phyloP scores from a whole-genome alignment of 768 basidiomycete genomes.

The Amyloporia xantha region DNA sequence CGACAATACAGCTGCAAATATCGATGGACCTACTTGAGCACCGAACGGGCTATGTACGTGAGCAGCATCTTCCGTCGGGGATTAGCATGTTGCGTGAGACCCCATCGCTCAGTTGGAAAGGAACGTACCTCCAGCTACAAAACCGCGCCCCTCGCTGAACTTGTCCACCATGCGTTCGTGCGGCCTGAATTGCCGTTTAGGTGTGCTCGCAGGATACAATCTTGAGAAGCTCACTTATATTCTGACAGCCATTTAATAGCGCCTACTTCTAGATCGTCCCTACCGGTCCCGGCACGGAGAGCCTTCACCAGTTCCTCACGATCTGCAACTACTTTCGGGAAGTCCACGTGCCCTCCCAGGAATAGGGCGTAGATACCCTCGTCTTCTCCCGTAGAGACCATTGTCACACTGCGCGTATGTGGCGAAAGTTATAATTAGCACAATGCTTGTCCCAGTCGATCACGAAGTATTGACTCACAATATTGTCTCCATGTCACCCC shows the following conservation, averaged over 20 bases:
- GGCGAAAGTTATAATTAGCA: not conserved
- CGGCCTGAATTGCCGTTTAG: conserved; percentile 25
- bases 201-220: not conserved
- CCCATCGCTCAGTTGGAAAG: not conserved
- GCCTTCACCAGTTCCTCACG: not conserved
- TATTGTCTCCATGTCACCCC: not conserved
- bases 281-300: not conserved
- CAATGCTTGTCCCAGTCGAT: too few species aligned
- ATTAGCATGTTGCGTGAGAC: not conserved
- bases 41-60: conserved; percentile 41
- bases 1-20: not conserved
- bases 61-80: conserved; percentile 33
- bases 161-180: conserved; percentile 43
- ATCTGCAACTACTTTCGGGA: not conserved
- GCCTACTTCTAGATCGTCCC: conserved; percentile 3
- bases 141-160: conserved; percentile 37
- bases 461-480: not conserved
- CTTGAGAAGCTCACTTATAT: not conserved
- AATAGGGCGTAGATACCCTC: not conserved
- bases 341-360: not conserved
- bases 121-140: conserved; percentile 37
- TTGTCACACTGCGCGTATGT: not conserved
- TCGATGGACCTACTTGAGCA: conserved; percentile 14
- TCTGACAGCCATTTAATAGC: conserved; percentile 1
- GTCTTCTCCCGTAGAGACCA: conserved; percentile 7